These are phyloP conservation scores for Fusarium sarcochroum DNA, from an alignment of 2,329 filamentous ascomycete species.

Conservation along the genomic window DNA sequence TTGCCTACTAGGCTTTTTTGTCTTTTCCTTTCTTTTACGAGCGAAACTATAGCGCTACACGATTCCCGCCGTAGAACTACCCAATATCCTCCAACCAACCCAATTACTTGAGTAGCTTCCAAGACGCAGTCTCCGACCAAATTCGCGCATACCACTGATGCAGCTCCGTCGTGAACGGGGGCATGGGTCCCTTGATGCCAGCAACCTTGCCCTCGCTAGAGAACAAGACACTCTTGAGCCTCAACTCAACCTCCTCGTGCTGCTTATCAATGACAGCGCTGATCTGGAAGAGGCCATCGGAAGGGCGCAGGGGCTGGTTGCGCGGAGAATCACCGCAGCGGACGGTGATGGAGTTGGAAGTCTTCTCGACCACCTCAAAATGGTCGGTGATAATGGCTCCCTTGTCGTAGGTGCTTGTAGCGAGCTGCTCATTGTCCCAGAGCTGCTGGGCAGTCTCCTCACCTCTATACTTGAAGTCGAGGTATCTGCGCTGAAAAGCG, in stretches of 20 bases:
- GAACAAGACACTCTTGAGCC: conserved; percentile 75
- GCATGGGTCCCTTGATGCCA: conserved; percentile 53
- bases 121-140: conserved; percentile 57
- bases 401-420: conserved; percentile 69
- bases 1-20: no score
- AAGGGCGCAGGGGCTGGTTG: conserved; percentile 66
- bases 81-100: no score
- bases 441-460: conserved; percentile 70
- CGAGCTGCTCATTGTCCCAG: conserved; percentile 70
- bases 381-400: conserved; percentile 78
- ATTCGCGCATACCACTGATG: conserved; percentile 60
- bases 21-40: no score
- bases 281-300: conserved; percentile 78
- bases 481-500: conserved; percentile 69
- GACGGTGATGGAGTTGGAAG: conserved; percentile 70
- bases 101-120: conserved; percentile 53
- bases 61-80: no score
- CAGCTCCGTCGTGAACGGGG: conserved; percentile 48
- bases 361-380: conserved; percentile 79
- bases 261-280: conserved; percentile 71
- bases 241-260: conserved; percentile 72
- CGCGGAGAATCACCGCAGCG: conserved; percentile 77
- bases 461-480: conserved; percentile 71
- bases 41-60: no score
- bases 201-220: conserved; percentile 55